Percentiles rank a stretch among this genome's conserved stretches.
phyloP scores from a whole-genome alignment of 225 moss, liverwort and hornwort genomes.

The Pseudisothecium myosuroides region DNA sequence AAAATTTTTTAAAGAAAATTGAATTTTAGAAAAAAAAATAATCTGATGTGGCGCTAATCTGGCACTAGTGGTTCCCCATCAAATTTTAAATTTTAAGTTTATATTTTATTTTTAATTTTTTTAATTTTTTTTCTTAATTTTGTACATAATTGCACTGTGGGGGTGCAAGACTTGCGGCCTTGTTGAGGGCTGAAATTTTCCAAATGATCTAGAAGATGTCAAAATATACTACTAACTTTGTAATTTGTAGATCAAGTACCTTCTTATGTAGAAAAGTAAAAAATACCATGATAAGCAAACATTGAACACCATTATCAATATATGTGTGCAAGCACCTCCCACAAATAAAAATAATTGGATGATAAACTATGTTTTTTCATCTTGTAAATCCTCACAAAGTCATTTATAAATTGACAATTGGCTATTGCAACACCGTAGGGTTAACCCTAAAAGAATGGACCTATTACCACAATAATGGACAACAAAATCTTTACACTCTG shows the following conservation, averaged over 20 bases:
- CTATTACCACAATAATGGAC: not conserved
- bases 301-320: not conserved
- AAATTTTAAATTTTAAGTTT: too few species aligned
- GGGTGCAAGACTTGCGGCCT: too few species aligned
- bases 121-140: too few species aligned
- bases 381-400: not conserved
- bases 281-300: not conserved
- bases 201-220: not conserved
- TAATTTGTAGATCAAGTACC: not conserved
- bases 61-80: too few species aligned
- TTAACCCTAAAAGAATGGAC: rapidly evolving
- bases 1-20: too few species aligned
- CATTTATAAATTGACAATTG: not conserved
- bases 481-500: not conserved
- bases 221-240: not conserved
- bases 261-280: not conserved
- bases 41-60: too few species aligned
- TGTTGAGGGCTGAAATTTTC: too few species aligned
- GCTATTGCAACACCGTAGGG: not conserved
- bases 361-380: not conserved
- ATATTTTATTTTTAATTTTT: too few species aligned
- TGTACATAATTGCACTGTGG: too few species aligned
- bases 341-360: not conserved
- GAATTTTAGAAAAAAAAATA: too few species aligned
- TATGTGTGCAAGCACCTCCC: not conserved